A percentile compares a stretch with the other conserved stretches of the same genome.
These are phyloP conservation scores for Castanospermum australe DNA, from an alignment of 306 rosid genomes.

Conservation along the genomic window DNA sequence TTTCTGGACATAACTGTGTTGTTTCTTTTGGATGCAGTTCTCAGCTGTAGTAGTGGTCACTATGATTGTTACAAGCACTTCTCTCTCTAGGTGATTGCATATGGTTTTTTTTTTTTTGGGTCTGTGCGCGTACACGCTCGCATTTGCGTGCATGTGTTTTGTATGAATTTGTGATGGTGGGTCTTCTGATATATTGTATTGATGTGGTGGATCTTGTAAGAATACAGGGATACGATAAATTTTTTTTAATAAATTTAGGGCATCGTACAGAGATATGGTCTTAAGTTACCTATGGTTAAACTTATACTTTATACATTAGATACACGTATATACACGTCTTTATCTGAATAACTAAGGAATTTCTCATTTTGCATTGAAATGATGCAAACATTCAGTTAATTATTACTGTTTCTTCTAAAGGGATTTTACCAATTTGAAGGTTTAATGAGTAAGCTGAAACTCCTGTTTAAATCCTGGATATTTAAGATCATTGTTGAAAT, in stretches of 20 bases:
- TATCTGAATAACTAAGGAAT: neutral
- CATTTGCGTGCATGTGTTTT: neutral
- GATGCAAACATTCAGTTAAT: neutral
- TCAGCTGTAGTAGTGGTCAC: neutral
- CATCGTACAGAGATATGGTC: neutral
- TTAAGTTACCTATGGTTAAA: neutral
- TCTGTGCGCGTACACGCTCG: neutral
- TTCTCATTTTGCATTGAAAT: neutral
- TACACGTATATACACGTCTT: neutral
- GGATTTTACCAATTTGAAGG: conserved; percentile 30
- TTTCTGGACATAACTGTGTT: neutral
- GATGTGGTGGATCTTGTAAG: neutral
- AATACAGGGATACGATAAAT: neutral
- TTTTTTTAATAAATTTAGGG: neutral
- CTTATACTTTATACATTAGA: neutral
- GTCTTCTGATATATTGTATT: neutral
- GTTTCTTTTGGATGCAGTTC: neutral
- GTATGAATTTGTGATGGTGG: neutral
- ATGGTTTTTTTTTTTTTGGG: neutral
- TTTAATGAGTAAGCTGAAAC: conserved; percentile 20
- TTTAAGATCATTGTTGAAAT: conserved; percentile 34
- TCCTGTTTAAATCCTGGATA: conserved; percentile 17
- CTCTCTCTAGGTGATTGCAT: neutral
- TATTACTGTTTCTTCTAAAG: conserved; percentile 7
- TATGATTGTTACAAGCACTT: neutral